Percentiles rank a stretch among this genome's conserved stretches.
phyloP scores from a whole-genome alignment of 2,329 filamentous ascomycete species.

The Alternaria atra region DNA sequence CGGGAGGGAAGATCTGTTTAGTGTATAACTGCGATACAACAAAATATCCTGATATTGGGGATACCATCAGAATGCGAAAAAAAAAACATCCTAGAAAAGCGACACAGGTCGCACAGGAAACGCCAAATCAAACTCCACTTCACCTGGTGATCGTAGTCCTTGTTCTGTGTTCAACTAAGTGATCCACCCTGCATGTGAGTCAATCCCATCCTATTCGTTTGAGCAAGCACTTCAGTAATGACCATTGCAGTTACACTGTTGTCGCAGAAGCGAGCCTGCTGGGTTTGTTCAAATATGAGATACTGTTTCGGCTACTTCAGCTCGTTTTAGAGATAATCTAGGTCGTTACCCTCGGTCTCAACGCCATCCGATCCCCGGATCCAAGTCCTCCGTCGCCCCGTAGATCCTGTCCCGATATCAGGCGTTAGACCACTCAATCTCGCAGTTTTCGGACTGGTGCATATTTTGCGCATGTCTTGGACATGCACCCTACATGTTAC shows the following conservation, averaged over 20 bases:
- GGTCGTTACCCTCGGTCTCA: neutral
- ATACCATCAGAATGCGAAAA: constrained; percentile 38
- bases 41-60: constrained; percentile 30
- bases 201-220: neutral
- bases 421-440: neutral
- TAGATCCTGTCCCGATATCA: neutral
- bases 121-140: constrained; percentile 2
- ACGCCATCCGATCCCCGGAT: neutral
- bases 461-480: neutral
- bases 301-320: neutral
- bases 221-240: neutral
- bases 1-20: constrained; percentile 24
- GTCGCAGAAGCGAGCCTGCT: neutral
- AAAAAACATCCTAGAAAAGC: constrained; percentile 33
- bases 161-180: neutral
- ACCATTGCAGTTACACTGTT: neutral
- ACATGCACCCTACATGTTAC: neutral
- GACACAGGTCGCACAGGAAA: constrained; percentile 30
- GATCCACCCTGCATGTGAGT: neutral
- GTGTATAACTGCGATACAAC: constrained; percentile 36
- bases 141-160: neutral
- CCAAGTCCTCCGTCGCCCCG: neutral
- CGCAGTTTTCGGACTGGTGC: neutral
- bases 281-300: neutral
- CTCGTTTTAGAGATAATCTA: neutral